These are phyloP conservation scores for Paramecium biaurelia DNA, from an alignment of 73 alveolate genomes.

Conservation along the genomic window DNA sequence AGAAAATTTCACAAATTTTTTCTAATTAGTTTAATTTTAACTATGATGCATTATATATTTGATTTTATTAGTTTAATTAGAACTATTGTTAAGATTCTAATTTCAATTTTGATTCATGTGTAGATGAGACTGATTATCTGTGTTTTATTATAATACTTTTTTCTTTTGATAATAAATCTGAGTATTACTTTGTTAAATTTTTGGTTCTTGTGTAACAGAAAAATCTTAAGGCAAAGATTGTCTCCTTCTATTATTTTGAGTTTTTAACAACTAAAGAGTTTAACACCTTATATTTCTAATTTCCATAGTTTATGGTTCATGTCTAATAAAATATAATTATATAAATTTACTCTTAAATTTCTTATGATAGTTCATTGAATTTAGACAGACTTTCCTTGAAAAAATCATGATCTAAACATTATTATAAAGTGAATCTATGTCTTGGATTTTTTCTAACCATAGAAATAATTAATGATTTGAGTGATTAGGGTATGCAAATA, in stretches of 20 bases:
- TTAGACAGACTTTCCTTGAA: background rate
- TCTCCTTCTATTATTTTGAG: background rate
- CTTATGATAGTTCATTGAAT: background rate
- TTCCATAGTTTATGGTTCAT: background rate
- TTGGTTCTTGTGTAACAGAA: background rate
- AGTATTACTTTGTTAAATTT: background rate
- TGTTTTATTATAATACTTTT: background rate
- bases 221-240: background rate
- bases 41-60: background rate
- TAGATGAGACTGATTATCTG: background rate
- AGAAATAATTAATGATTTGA: background rate
- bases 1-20: background rate
- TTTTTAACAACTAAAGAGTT: background rate
- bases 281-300: background rate
- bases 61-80: background rate
- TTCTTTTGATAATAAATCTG: background rate
- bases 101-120: background rate
- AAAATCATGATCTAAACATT: constrained; percentile 3
- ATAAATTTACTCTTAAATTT: background rate
- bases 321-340: background rate
- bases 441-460: constrained; percentile 13
- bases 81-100: background rate
- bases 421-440: background rate
- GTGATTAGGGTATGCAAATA: background rate
- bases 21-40: background rate